phyloP scores from a whole-genome alignment of 345 rosid genomes.

The Pugionium cornutum region DNA sequence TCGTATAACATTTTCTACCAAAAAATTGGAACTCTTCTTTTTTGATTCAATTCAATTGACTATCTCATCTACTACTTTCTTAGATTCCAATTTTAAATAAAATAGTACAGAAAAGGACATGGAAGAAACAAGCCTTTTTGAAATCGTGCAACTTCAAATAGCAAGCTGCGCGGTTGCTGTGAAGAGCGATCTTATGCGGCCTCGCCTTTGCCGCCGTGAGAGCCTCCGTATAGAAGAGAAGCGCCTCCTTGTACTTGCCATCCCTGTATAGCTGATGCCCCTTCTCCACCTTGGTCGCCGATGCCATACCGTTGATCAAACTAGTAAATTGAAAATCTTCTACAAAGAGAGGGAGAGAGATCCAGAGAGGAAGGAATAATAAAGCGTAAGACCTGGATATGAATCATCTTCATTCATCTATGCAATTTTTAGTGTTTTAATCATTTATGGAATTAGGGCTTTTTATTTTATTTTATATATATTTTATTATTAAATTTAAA shows the following conservation, averaged over 20 bases:
- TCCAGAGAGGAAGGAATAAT: conserved; percentile 11
- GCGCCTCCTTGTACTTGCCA: conserved; percentile 66
- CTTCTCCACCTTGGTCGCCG: conserved; percentile 69
- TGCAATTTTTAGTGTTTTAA: too few relatives aligned
- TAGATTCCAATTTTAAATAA: too few relatives aligned
- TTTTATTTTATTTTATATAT: too few relatives aligned
- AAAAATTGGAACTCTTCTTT: too few relatives aligned
- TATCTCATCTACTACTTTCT: not conserved
- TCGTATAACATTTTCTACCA: too few relatives aligned
- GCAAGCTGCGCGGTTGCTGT: conserved; percentile 96
- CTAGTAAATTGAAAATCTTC: not conserved
- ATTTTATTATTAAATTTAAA: too few relatives aligned
- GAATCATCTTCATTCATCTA: not conserved
- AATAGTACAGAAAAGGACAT: not conserved
- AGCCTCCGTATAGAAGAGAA: conserved; percentile 73
- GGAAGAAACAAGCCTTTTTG: conserved; percentile 47
- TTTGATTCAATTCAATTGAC: not conserved
- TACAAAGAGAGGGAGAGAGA: conserved; percentile 21
- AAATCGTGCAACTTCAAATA: conserved; percentile 76
- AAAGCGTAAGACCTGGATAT: conserved; percentile 14
- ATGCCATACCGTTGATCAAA: conserved; percentile 45
- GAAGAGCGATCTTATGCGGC: conserved; percentile 82
- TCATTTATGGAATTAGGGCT: too few relatives aligned
- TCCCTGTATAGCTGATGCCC: conserved; percentile 88
- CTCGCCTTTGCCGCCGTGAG: conserved; percentile 67